A percentile compares a stretch with the other conserved stretches of the same genome.
Evolutionary conservation across 805 yeast genomes (phyloP).

Genomic region (Ogataea pignaliae): DNA sequence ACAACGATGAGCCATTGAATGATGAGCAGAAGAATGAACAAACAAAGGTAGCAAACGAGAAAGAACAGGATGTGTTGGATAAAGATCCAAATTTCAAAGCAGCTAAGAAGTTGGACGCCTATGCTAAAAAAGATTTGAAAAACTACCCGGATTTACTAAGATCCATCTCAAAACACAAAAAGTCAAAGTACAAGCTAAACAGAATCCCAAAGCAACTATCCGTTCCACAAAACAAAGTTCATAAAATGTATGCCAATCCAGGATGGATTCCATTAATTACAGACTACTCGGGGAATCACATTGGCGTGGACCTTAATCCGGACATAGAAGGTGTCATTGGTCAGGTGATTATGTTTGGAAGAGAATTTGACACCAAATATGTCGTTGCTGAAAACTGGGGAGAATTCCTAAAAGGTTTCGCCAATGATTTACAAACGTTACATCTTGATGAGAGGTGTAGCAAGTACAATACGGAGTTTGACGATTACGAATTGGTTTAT

Average conservation of each 20-base stretch:
- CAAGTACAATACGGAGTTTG: constrained; percentile 57
- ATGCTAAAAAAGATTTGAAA: constrained; percentile 12
- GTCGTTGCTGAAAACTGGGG: constrained; percentile 86
- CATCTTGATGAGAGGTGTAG: constrained; percentile 58
- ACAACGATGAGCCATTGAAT: background rate
- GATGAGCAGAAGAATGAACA: constrained; percentile 1
- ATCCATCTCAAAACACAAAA: constrained; percentile 19
- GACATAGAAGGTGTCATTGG: constrained; percentile 72
- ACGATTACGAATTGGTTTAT: constrained; percentile 64
- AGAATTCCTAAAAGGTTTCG: constrained; percentile 71
- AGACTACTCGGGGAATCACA: constrained; percentile 82
- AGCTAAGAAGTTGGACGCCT: constrained; percentile 10
- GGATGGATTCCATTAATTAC: constrained; percentile 88
- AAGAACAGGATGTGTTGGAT: constrained; percentile 4
- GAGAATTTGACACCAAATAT: constrained; percentile 85
- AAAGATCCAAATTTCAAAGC: constrained; percentile 17
- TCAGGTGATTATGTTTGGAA: constrained; percentile 84
- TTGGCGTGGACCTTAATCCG: constrained; percentile 81
- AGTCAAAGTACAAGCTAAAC: constrained; percentile 32
- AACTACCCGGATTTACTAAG: constrained; percentile 22
- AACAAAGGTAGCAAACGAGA: background rate
- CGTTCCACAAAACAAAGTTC: constrained; percentile 68
- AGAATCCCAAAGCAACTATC: constrained; percentile 51
- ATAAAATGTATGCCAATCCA: constrained; percentile 70
- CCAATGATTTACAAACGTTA: constrained; percentile 66